Evolutionary conservation across 2,329 filamentous ascomycete genomes (phyloP).

Genomic region (Diaporthe citriasiana): DNA sequence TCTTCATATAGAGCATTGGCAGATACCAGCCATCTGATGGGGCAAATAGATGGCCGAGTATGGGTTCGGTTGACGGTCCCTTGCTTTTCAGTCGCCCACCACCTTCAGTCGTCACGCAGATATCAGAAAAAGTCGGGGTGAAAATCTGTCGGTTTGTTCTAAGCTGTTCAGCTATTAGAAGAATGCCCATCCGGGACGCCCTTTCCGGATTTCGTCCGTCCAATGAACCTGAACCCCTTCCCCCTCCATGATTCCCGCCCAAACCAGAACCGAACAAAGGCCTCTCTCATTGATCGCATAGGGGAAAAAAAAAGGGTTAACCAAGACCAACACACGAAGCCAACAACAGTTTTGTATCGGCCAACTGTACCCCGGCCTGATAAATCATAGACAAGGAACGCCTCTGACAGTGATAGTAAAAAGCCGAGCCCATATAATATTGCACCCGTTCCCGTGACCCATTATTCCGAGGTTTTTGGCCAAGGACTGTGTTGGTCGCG

Average conservation of each 20-base stretch:
- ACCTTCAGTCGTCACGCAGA: background rate
- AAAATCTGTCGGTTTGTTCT: slow-evolving; percentile 28
- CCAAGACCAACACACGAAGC: slow-evolving; percentile 20
- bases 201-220: slow-evolving; percentile 30
- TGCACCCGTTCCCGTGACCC: slow-evolving; percentile 30
- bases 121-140: background rate
- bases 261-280: background rate
- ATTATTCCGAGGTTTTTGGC: slow-evolving; percentile 16
- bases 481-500: slow-evolving; percentile 19
- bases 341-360: slow-evolving; percentile 40
- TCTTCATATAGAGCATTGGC: slow-evolving; percentile 25
- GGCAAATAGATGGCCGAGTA: background rate
- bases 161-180: slow-evolving; percentile 30
- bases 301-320: slow-evolving; percentile 1
- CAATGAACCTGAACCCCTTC: slow-evolving; percentile 8
- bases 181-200: slow-evolving; percentile 27
- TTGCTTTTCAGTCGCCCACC: background rate
- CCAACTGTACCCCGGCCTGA: slow-evolving; percentile 29
- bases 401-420: slow-evolving; percentile 24
- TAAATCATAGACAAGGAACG: slow-evolving; percentile 36
- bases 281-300: slow-evolving; percentile 39
- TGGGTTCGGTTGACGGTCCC: background rate
- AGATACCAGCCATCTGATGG: background rate
- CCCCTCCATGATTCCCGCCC: slow-evolving; percentile 19
- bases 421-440: slow-evolving; percentile 38